Percentiles rank a stretch among this genome's conserved stretches.
phyloP scores from a whole-genome alignment of 2,329 filamentous ascomycete species.

The Trichoderma cornu-damae region DNA sequence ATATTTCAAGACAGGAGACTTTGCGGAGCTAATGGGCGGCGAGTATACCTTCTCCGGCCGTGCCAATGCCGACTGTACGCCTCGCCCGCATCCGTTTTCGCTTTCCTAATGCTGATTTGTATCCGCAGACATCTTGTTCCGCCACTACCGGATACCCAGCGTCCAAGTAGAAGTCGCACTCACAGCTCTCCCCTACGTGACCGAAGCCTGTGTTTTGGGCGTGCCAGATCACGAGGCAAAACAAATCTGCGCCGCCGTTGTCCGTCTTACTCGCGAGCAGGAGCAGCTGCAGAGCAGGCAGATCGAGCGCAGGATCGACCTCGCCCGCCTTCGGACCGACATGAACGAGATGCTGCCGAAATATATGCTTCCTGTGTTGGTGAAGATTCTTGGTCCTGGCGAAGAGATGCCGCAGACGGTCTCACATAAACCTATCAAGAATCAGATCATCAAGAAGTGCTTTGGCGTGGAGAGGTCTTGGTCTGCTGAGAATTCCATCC shows the following conservation, averaged over 20 bases:
- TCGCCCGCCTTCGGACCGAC: constrained; percentile 19
- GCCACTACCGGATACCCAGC: constrained; percentile 19
- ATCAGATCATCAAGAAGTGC: constrained; percentile 18
- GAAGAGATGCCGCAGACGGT: constrained; percentile 22
- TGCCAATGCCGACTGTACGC: constrained; percentile 22
- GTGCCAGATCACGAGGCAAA: constrained; percentile 23
- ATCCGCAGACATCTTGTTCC: constrained; percentile 18
- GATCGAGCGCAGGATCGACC: not conserved
- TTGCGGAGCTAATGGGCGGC: constrained; percentile 59
- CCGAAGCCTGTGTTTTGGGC: constrained; percentile 22
- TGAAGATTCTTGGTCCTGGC: constrained; percentile 19
- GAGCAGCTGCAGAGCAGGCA: not conserved
- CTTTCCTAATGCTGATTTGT: not conserved
- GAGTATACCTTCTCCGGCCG: constrained; percentile 24
- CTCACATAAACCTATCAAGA: constrained; percentile 20
- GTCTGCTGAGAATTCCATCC: constrained; percentile 14
- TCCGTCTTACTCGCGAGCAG: constrained; percentile 17
- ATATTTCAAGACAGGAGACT: constrained; percentile 90
- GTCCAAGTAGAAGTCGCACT: constrained; percentile 22
- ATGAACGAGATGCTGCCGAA: constrained; percentile 17
- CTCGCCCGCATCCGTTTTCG: not conserved
- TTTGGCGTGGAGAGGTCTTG: constrained; percentile 18
- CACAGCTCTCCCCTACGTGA: constrained; percentile 21
- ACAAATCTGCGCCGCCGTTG: constrained; percentile 23
- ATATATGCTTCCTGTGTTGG: constrained; percentile 21